A percentile compares a stretch with the other conserved stretches of the same genome.
Conservation (phyloP, 2,329 filamentous ascomycete species). For the Magnaporthales sp. region DNA sequence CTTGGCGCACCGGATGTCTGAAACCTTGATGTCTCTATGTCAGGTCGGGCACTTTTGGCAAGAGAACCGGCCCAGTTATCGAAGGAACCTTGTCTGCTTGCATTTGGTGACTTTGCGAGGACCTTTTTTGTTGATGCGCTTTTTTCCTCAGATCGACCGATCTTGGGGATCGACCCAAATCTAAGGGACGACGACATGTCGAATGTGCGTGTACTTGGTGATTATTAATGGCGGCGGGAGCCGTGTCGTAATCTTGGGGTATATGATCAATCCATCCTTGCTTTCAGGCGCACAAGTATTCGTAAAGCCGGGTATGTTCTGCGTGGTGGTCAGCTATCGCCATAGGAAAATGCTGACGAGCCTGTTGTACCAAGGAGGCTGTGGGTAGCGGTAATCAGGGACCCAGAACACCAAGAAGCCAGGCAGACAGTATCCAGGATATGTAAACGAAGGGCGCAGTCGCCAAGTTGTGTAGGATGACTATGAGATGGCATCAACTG, state of each 20-base stretch:
- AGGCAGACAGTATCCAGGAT: not conserved
- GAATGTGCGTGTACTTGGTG: conserved; percentile 3
- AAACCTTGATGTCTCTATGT: conserved; percentile 9
- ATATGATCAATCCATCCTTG: conserved; percentile 11
- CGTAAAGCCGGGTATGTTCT: not conserved
- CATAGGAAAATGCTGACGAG: not conserved
- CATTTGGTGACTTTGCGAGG: conserved; percentile 17
- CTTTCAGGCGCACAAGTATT: not conserved
- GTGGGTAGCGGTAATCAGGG: not conserved
- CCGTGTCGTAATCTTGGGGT: not conserved
- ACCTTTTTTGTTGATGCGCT: conserved; percentile 5
- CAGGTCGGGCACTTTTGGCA: not conserved
- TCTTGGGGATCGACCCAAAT: conserved; percentile 14
- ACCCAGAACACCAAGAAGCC: not conserved
- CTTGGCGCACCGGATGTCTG: conserved; percentile 10
- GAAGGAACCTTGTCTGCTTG: conserved; percentile 19
- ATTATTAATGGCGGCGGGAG: not conserved
- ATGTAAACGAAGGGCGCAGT: not conserved
- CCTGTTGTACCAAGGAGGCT: not conserved
- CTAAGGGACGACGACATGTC: conserved; percentile 25
- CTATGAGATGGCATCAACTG: not conserved
- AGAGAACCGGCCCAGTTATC: conserved; percentile 14
- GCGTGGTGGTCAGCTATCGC: conserved; percentile 5
- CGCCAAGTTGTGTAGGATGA: not conserved
- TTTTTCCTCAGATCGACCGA: conserved; percentile 16